Conservation (phyloP, 257 asterid genomes). For the Przewalskia tangutica region DNA sequence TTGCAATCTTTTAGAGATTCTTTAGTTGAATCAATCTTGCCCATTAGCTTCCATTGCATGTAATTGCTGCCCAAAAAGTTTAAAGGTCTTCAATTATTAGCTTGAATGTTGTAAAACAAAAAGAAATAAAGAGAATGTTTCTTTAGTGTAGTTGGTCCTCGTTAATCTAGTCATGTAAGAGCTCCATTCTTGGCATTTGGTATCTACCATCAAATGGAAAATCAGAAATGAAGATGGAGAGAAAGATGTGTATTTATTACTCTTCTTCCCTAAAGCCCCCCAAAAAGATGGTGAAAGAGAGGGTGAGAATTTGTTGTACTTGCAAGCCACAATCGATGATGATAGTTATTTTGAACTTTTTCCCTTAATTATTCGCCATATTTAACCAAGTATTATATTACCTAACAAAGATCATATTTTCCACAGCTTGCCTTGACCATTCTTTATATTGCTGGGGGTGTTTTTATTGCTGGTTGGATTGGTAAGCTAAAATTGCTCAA, state of each 20-base stretch:
- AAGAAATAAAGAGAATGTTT: not conserved
- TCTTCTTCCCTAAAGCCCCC: not conserved
- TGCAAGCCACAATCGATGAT: not conserved
- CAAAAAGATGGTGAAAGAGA: not conserved
- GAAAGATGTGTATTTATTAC: not conserved
- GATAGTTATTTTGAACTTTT: not conserved
- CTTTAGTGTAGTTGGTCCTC: not conserved
- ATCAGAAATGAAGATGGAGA: not conserved
- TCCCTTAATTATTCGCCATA: not conserved
- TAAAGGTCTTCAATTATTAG: not conserved
- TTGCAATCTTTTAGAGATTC: not conserved
- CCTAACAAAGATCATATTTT: not conserved
- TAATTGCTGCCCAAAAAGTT: not conserved
- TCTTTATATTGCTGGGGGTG: conserved; percentile 83
- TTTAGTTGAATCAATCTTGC: not conserved
- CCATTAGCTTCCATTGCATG: not conserved
- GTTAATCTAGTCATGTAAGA: not conserved
- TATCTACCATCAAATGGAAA: not conserved
- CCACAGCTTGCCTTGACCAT: conserved; percentile 78
- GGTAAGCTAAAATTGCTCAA: conserved; percentile 40
- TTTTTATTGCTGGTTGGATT: conserved; percentile 94
- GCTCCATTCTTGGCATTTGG: not conserved
- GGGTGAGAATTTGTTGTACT: not conserved
- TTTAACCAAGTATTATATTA: not conserved
- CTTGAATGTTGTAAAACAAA: not conserved